phyloP scores from a whole-genome alignment of 2,329 filamentous ascomycete genomes.

The Epichloe sp. region DNA sequence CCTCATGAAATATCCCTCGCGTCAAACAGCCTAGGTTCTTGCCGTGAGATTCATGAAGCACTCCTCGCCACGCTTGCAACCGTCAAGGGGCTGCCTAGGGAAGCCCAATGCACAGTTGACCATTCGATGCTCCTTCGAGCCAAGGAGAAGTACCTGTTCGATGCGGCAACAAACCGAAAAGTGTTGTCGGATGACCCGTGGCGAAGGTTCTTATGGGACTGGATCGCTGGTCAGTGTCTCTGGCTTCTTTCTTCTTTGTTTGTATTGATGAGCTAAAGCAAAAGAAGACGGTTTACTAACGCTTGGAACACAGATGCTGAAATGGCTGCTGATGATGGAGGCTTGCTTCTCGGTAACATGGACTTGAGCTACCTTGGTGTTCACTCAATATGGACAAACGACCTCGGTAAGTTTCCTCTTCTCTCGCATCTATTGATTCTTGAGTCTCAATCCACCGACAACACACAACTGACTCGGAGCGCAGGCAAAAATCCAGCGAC shows the following conservation, averaged over 20 bases:
- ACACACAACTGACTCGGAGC: slow-evolving; percentile 5
- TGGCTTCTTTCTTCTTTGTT: not conserved
- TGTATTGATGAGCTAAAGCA: not conserved
- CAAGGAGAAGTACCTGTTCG: slow-evolving; percentile 48
- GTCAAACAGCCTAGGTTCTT: slow-evolving; percentile 30
- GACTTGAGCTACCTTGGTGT: slow-evolving; percentile 70
- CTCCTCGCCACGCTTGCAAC: slow-evolving; percentile 33
- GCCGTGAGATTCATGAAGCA: slow-evolving; percentile 44
- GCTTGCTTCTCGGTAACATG: slow-evolving; percentile 55
- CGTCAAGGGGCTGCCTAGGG: slow-evolving; percentile 32
- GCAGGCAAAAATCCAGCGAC: slow-evolving; percentile 34
- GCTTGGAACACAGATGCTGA: slow-evolving; percentile 38
- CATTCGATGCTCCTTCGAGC: slow-evolving; percentile 47
- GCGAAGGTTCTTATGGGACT: slow-evolving; percentile 69
- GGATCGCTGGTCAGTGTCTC: slow-evolving; percentile 46
- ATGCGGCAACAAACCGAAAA: slow-evolving; percentile 50
- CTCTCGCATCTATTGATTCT: not conserved
- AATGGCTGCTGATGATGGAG: slow-evolving; percentile 48
- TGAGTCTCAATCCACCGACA: not conserved
- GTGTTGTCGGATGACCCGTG: slow-evolving; percentile 61
- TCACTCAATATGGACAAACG: slow-evolving; percentile 56
- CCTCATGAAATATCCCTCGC: slow-evolving; percentile 25
- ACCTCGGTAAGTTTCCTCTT: slow-evolving; percentile 39
- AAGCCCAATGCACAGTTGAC: slow-evolving; percentile 40
- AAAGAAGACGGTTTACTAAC: not conserved